These are phyloP conservation scores for Cylindrotheca closterium DNA, from an alignment of 108 stramenopile species.

Conservation along the genomic window DNA sequence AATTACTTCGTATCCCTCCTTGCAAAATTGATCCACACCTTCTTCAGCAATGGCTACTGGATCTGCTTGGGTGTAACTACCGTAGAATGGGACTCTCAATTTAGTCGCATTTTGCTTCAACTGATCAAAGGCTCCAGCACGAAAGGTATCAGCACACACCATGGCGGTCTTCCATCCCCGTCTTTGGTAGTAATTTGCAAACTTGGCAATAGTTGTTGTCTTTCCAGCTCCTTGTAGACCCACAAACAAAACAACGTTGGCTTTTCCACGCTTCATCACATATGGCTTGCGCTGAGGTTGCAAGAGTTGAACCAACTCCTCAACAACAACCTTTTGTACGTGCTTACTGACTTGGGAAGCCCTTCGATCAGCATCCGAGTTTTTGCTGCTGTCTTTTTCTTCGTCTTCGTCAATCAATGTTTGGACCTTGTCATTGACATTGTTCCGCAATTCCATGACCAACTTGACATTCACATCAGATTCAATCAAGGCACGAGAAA, in stretches of 20 bases:
- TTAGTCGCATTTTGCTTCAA: conserved; percentile 99
- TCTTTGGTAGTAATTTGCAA: conserved; percentile 92
- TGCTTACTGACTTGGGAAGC: conserved; percentile 40
- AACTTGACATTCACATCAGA: conserved; percentile 94
- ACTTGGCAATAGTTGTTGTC: conserved; percentile 98
- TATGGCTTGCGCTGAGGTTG: conserved; percentile 66
- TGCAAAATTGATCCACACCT: conserved; percentile 90
- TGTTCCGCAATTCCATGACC: conserved; percentile 73
- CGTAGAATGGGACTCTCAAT: conserved; percentile 93
- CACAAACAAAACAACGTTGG: conserved; percentile 97
- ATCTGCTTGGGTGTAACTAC: conserved; percentile 94
- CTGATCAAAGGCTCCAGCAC: conserved; percentile 98
- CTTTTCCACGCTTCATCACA: conserved; percentile 78
- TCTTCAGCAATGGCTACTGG: conserved; percentile 95
- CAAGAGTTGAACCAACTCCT: conserved; percentile 86
- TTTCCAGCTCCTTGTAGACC: conserved; percentile 98
- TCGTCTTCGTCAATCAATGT: conserved; percentile 40
- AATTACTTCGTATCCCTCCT: conserved; percentile 94
- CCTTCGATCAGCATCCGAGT: neutral
- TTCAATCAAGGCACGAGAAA: conserved; percentile 90
- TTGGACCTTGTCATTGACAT: conserved; percentile 73
- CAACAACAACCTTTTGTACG: conserved; percentile 91
- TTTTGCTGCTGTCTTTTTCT: conserved; percentile 10
- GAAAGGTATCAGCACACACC: conserved; percentile 99
- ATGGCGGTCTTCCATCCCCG: conserved; percentile 89